Evolutionary conservation across 768 basidiomycete species (phyloP).

Genomic region (Mycena maculata): DNA sequence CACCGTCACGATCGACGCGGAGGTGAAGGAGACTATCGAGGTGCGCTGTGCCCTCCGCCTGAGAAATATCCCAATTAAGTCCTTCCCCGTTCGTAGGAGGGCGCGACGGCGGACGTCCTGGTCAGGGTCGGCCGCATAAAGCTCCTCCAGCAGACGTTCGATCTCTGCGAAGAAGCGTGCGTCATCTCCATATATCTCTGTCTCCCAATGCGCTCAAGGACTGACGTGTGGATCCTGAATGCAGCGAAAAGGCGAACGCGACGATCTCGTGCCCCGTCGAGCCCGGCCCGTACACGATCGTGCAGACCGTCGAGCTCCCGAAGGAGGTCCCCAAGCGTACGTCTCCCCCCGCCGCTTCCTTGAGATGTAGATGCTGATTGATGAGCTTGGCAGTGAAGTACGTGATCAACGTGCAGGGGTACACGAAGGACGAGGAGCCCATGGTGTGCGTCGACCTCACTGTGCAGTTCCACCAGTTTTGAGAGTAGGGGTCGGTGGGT

Average conservation of each 20-base stretch:
- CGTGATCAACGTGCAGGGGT: constrained; percentile 23
- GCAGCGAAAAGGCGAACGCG: constrained; percentile 65
- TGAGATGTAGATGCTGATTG: not conserved
- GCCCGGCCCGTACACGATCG: constrained; percentile 63
- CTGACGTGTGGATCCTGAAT: not conserved
- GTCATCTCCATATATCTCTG: constrained; percentile 42
- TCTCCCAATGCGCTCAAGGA: no score
- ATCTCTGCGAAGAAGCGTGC: constrained; percentile 82
- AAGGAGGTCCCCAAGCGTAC: constrained; percentile 79
- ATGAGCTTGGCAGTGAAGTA: constrained; percentile 24
- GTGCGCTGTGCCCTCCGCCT: constrained; percentile 46
- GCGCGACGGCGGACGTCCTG: constrained; percentile 69
- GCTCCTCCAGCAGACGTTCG: constrained; percentile 71
- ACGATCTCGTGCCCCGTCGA: constrained; percentile 76
- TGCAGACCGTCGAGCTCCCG: constrained; percentile 73
- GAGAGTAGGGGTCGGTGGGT: constrained; percentile 12
- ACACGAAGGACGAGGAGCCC: constrained; percentile 22
- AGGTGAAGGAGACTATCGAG: constrained; percentile 60
- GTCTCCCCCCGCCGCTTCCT: constrained; percentile 46
- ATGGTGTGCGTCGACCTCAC: constrained; percentile 29
- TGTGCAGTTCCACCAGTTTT: constrained; percentile 28
- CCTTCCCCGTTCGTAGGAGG: constrained; percentile 60
- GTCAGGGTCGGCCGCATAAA: constrained; percentile 83
- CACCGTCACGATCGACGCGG: constrained; percentile 69
- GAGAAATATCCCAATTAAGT: no score